phyloP scores from a whole-genome alignment of 192 early-diverging fungal species.

The Coemansia sp. region DNA sequence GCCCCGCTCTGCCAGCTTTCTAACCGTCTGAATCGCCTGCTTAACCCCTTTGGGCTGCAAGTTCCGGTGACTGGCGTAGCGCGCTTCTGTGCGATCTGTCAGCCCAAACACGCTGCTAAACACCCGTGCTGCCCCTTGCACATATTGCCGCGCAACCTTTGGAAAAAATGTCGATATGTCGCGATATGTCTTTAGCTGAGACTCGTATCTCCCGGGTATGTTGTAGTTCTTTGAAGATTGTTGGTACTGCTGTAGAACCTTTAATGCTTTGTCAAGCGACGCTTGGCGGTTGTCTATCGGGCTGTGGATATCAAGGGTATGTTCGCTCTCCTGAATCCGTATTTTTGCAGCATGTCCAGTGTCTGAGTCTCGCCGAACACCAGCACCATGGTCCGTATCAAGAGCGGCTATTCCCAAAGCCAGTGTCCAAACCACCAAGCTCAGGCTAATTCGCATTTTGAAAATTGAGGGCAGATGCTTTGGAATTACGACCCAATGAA shows the following conservation, averaged over 20 bases:
- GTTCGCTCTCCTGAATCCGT: not conserved
- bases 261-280: constrained; percentile 8
- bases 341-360: no score
- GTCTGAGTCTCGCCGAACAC: not conserved
- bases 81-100: not conserved
- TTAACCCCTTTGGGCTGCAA: constrained; percentile 12
- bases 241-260: constrained; percentile 21
- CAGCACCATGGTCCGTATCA: not conserved
- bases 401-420: not conserved
- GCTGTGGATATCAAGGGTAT: not conserved
- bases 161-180: constrained; percentile 16
- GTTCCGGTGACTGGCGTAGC: not conserved
- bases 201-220: not conserved
- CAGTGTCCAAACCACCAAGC: constrained; percentile 7
- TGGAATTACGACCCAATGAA: not conserved
- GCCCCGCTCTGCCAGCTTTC: constrained; percentile 11
- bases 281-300: not conserved
- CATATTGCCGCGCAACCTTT: not conserved
- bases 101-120: not conserved
- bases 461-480: not conserved
- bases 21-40: constrained; percentile 14
- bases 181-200: constrained; percentile 8
- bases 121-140: not conserved
- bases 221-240: not conserved
- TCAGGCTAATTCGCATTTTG: constrained; percentile 2